phyloP scores from a whole-genome alignment of 139 green algal species.

The Protoeuglena noctilucae region DNA sequence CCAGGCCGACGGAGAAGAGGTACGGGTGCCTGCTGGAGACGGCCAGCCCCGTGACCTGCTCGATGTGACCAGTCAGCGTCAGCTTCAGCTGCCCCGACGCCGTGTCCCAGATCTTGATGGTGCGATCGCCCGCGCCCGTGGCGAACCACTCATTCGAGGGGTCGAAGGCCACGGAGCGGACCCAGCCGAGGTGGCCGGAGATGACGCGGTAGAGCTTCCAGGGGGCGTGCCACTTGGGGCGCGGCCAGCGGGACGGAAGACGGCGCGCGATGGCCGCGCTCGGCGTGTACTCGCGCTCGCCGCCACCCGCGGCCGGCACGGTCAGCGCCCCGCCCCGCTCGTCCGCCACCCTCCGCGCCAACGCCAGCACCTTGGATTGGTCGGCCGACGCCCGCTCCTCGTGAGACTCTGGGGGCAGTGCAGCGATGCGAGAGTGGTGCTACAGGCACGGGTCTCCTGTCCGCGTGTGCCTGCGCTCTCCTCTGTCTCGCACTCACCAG shows the following conservation, averaged over 20 bases:
- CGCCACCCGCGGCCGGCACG: neutral
- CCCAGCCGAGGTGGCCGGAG: conserved; percentile 87
- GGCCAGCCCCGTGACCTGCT: conserved; percentile 74
- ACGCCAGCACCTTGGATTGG: neutral
- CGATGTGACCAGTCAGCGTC: conserved; percentile 99
- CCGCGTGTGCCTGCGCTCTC: neutral
- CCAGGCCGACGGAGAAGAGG: conserved; percentile 90
- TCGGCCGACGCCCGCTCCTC: neutral
- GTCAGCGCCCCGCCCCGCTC: neutral
- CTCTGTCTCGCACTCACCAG: conserved; percentile 3
- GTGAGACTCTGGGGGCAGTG: too few relatives aligned
- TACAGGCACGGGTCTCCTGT: too few relatives aligned
- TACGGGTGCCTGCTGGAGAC: conserved; percentile 79
- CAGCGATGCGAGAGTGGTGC: too few relatives aligned
- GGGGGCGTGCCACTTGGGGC: conserved; percentile 77
- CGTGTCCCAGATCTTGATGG: conserved; percentile 94
- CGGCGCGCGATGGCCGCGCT: conserved; percentile 55
- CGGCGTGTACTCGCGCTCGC: conserved; percentile 24
- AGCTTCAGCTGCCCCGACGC: conserved; percentile 79
- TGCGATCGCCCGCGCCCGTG: conserved; percentile 83
- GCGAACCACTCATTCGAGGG: conserved; percentile 91
- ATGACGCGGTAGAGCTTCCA: conserved; percentile 95
- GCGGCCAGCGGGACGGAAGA: conserved; percentile 76
- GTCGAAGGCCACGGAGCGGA: conserved; percentile 83
- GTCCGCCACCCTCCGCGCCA: conserved; percentile 1